Conservation (phyloP, 441 rosid genomes). For the Erysimum pusillum region DNA sequence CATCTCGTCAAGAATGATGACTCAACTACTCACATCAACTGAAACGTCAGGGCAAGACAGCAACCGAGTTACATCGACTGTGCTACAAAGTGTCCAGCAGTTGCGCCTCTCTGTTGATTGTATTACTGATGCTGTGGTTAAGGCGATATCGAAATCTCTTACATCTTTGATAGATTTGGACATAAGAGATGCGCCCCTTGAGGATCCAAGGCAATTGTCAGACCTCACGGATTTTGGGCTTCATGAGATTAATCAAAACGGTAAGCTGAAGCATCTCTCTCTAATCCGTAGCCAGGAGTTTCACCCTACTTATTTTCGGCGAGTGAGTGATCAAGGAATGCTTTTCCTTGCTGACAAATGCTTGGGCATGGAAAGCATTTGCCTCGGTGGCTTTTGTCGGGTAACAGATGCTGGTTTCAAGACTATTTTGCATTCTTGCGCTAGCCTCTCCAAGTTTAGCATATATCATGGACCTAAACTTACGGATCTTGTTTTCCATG, state of each 20-base stretch:
- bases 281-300: constrained; percentile 86
- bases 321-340: constrained; percentile 92
- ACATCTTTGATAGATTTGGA: constrained; percentile 76
- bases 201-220: constrained; percentile 68
- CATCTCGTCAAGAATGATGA: constrained; percentile 78
- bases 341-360: constrained; percentile 92
- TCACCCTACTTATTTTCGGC: constrained; percentile 67
- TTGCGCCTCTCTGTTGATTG: constrained; percentile 81
- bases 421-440: constrained; percentile 85
- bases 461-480: constrained; percentile 79
- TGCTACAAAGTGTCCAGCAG: constrained; percentile 72
- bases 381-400: constrained; percentile 87
- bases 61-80: constrained; percentile 49
- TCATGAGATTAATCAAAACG: constrained; percentile 79
- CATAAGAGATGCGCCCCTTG: constrained; percentile 84
- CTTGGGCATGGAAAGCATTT: constrained; percentile 80
- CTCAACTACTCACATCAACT: constrained; percentile 73
- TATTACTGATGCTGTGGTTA: constrained; percentile 74
- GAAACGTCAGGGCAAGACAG: constrained; percentile 48
- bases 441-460: constrained; percentile 75
- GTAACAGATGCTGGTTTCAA: constrained; percentile 91
- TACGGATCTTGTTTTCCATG: constrained; percentile 91
- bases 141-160: constrained; percentile 77
- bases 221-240: constrained; percentile 91
- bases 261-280: constrained; percentile 84